Percentiles rank a stretch among this genome's conserved stretches.
Evolutionary conservation across 257 asterid species (phyloP).

Genomic region (Plantago elongata): DNA sequence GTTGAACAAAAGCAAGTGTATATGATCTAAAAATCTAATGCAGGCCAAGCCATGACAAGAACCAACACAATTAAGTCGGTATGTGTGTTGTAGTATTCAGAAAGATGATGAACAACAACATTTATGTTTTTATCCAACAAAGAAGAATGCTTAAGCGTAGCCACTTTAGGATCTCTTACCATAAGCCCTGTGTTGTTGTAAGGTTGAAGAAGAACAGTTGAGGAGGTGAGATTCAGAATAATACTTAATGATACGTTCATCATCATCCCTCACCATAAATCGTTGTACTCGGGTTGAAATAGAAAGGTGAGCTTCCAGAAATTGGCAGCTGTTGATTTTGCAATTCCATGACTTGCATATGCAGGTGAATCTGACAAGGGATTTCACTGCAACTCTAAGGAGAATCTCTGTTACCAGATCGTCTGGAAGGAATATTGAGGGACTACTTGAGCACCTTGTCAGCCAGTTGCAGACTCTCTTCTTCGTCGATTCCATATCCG

Average conservation of each 20-base stretch:
- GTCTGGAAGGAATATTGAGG: too few species aligned
- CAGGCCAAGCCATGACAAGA: slow-evolving; percentile 1
- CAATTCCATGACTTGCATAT: neutral
- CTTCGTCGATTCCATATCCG: too few species aligned
- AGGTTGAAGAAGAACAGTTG: neutral
- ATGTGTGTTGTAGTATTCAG: neutral
- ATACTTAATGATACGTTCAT: too few species aligned
- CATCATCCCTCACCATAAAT: neutral
- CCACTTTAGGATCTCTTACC: too few species aligned
- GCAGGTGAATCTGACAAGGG: neutral
- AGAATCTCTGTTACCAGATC: neutral
- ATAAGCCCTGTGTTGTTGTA: neutral
- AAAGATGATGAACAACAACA: neutral
- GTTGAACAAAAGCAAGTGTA: neutral
- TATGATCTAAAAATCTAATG: neutral
- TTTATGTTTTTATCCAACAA: neutral
- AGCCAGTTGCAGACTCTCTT: too few species aligned
- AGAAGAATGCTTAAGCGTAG: neutral
- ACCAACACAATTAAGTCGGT: neutral
- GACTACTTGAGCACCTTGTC: too few species aligned
- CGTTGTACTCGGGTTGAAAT: neutral
- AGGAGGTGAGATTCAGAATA: too few species aligned
- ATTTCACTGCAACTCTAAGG: neutral
- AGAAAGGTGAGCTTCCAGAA: neutral
- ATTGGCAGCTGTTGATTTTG: neutral